phyloP scores from a whole-genome alignment of 2,329 filamentous ascomycete genomes.

The Arthrobotrys sinensis region DNA sequence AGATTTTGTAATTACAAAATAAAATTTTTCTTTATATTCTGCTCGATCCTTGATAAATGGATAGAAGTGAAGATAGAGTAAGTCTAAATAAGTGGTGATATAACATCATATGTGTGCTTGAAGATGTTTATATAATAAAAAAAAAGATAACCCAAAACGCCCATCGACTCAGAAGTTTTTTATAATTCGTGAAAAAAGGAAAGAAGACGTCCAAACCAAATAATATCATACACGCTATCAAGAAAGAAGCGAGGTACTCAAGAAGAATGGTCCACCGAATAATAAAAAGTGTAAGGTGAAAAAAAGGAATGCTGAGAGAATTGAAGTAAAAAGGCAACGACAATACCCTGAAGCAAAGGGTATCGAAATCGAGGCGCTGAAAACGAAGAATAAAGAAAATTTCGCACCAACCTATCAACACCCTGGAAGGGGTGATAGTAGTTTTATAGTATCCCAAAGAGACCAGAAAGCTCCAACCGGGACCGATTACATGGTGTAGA shows the following conservation, averaged over 20 bases:
- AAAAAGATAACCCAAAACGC: constrained; percentile 32
- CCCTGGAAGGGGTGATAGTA: neutral
- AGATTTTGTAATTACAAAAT: constrained; percentile 20
- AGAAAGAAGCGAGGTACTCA: constrained; percentile 19
- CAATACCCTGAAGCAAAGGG: constrained; percentile 4
- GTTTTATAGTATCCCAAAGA: neutral
- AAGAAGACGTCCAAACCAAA: constrained; percentile 30
- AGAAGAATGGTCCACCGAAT: constrained; percentile 9
- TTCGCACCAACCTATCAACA: constrained; percentile 36
- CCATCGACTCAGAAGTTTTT: constrained; percentile 3
- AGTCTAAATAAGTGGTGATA: constrained; percentile 19
- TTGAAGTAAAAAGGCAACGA: constrained; percentile 3
- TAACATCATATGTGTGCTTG: constrained; percentile 16
- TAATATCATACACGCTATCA: constrained; percentile 31
- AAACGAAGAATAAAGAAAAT: constrained; percentile 3
- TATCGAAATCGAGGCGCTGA: constrained; percentile 10
- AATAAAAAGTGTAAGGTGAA: constrained; percentile 10
- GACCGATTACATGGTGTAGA: constrained; percentile 45
- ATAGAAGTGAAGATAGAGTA: neutral
- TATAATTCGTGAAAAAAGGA: constrained; percentile 16
- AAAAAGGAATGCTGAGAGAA: neutral
- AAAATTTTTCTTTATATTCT: constrained; percentile 7
- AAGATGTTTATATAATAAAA: neutral
- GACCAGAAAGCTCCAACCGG: neutral
- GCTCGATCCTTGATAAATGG: neutral